Conservation (phyloP, 108 stramenopile genomes). For the Nannochloropsis granulata region DNA sequence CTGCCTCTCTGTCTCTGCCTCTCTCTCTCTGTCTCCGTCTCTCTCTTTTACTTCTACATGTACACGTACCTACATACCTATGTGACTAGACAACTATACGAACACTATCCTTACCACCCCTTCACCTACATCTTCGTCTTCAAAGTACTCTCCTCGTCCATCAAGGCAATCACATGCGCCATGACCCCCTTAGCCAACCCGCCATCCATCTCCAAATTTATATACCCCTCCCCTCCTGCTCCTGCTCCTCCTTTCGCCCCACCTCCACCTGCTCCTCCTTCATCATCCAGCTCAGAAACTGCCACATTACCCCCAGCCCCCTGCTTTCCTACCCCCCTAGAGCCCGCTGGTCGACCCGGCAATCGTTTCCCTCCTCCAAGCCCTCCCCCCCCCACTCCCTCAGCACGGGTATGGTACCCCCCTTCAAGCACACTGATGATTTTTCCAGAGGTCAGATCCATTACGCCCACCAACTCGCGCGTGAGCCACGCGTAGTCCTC, state of each 20-base stretch:
- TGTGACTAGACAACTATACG: too few relatives aligned
- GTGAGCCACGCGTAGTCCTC: conserved; percentile 26
- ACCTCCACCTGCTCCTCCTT: not conserved
- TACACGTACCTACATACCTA: too few relatives aligned
- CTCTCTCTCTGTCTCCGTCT: too few relatives aligned
- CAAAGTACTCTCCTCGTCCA: not conserved
- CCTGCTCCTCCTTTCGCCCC: too few relatives aligned
- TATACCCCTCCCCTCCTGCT: not conserved
- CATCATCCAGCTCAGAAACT: not conserved
- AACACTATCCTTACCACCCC: too few relatives aligned
- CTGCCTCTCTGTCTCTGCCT: too few relatives aligned
- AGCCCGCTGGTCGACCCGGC: not conserved
- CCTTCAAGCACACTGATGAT: conserved; percentile 86
- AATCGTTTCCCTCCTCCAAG: not conserved
- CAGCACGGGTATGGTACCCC: conserved; percentile 49
- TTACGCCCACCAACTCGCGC: not conserved
- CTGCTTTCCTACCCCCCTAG: not conserved
- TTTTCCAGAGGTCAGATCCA: conserved; percentile 41
- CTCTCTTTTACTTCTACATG: too few relatives aligned
- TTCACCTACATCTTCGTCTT: not conserved
- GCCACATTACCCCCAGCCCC: not conserved
- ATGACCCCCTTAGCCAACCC: conserved; percentile 6
- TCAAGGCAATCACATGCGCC: conserved; percentile 2
- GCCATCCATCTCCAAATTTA: not conserved
- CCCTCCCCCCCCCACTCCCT: not conserved